A percentile compares a stretch with the other conserved stretches of the same genome.
Conservation (phyloP, 1,284 basidiomycete genomes). For the Earliella scabrosa region DNA sequence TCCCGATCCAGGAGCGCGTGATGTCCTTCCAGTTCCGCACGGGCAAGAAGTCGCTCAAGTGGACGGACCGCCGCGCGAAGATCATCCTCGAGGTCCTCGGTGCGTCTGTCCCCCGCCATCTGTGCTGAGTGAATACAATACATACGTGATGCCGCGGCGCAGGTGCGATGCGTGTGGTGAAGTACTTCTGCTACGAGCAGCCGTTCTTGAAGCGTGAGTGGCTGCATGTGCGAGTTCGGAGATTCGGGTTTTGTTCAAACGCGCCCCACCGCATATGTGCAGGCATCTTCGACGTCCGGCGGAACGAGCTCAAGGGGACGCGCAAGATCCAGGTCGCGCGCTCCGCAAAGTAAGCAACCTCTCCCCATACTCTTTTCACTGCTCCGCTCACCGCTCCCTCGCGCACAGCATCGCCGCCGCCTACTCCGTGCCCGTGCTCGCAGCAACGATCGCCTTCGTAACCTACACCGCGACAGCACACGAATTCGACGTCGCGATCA, state of each 20-base stretch:
- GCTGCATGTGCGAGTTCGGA: neutral
- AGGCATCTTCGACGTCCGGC: conserved; percentile 61
- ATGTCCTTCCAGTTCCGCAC: conserved; percentile 72
- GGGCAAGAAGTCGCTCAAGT: conserved; percentile 64
- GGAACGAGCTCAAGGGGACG: conserved; percentile 58
- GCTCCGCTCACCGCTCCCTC: neutral
- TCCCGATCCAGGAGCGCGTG: conserved; percentile 71
- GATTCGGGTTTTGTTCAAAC: neutral
- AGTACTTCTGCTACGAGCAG: conserved; percentile 75
- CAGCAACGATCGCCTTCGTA: conserved; percentile 77
- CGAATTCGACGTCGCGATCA: conserved; percentile 63
- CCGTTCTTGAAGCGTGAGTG: conserved; percentile 64
- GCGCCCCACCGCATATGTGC: neutral
- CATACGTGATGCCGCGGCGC: neutral
- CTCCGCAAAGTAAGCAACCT: conserved; percentile 56
- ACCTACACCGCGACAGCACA: conserved; percentile 64
- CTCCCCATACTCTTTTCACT: neutral
- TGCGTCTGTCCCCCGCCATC: conserved; percentile 24
- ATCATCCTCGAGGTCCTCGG: conserved; percentile 70
- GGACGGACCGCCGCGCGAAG: conserved; percentile 74
- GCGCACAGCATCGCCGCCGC: conserved; percentile 50
- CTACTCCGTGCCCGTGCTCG: conserved; percentile 66
- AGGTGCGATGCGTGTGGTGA: conserved; percentile 76
- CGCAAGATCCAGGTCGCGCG: conserved; percentile 63
- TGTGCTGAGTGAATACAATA: no score